phyloP scores from a whole-genome alignment of 139 green algal species.

The Deuterostichococcus epilithicus region DNA sequence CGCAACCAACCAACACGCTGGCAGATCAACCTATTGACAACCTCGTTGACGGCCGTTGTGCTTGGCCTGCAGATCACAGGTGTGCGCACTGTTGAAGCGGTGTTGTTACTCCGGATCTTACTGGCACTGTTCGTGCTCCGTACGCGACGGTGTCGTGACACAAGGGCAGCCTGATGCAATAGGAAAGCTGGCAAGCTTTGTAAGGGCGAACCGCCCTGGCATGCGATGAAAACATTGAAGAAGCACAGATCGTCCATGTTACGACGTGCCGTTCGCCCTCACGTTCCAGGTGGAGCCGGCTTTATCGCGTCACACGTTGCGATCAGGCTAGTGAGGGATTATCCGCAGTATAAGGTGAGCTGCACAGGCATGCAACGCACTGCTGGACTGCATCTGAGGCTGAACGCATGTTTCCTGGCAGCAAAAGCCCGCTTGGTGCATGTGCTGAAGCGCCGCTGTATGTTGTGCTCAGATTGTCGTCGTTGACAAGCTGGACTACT shows the following conservation, averaged over 20 bases:
- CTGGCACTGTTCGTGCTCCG: no score
- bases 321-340: conserved; percentile 57
- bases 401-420: background rate
- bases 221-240: no score
- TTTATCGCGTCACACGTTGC: conserved; percentile 95
- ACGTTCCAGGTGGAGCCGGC: conserved; percentile 73
- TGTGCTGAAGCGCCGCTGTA: background rate
- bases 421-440: background rate
- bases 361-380: background rate
- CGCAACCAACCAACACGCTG: no score
- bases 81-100: background rate
- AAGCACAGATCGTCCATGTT: no score
- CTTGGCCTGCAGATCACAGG: background rate
- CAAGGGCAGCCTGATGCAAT: no score
- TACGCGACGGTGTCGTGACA: no score
- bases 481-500: conserved; percentile 97
- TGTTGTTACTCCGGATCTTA: no score
- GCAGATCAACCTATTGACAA: background rate
- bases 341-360: conserved; percentile 85
- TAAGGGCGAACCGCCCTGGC: no score
- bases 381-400: background rate
- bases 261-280: no score
- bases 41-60: no score
- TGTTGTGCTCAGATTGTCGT: conserved; percentile 70
- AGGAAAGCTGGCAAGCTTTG: no score